Base-by-base conservation (phyloP, 495 filamentous ascomycete genomes). In the Penicillium maclennaniae region DNA sequence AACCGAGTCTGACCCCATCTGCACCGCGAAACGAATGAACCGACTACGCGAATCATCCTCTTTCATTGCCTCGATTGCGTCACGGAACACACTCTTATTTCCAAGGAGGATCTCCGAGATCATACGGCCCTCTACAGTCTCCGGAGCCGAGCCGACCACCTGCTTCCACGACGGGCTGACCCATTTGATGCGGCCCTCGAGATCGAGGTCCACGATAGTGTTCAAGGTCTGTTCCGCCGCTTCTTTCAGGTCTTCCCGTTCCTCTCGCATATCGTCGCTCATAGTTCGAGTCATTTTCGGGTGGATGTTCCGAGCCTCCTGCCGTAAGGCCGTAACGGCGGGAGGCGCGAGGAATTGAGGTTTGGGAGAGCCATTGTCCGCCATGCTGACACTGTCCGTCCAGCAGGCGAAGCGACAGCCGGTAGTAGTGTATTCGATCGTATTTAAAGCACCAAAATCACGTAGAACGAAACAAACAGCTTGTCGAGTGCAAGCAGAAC, bases 111-210 rank as follows among this genome's bases (percentile, higher is more conserved):
- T 65, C 36, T 96, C 88, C 27, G 88, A 79, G 55, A 98, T 91
- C 44, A 86, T 73, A 45, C 81, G 87, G 44, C 88, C 88, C 47
- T 87, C 76, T 45, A 97, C 85, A 12, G 86, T 80, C 15, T 87
- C 83, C 16, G 83, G 82, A 39, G 79, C 61, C 5, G 88, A 91
- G 44, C 93, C 93, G 43, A 97, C 85, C 41, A 98, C 88, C 61
- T 96, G 90, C 51, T 82, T 82, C 93, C 93, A 98, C n/a, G 92
- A 95, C 8, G 91, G 88, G 69, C 92, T 97, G 52, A 93, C 92
- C 90, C 95, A 97, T 64, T 88, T 83, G 59, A 98, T 87, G 37
- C 81, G 85, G 43, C 89, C 89, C 60, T 95, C 88, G 43, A 97
- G 77, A 59, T 87, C 88, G 47, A 98, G 80, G 69, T 98, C 91